Base-by-base conservation (phyloP, 1,139 yeast genomes). In the Suhomyces anneliseae region DNA sequence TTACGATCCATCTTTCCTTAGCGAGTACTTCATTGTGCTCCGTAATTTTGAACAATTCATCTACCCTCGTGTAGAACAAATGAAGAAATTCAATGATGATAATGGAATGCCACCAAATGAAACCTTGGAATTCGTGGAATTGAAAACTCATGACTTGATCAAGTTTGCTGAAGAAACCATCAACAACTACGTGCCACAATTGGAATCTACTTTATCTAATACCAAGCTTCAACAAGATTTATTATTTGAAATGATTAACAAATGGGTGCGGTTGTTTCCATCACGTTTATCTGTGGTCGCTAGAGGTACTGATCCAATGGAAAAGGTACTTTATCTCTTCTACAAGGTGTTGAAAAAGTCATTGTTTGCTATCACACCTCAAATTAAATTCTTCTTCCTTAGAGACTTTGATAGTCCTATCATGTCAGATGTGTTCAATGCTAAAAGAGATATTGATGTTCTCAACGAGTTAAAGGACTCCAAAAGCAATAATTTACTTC, bases 321-420 rank as follows among this genome's bases (percentile, higher is more conserved):
- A 69, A 42, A 65, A 65, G 44, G 52, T 72, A 10, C 48, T 74
- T 14, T 70, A 65, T 48, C 55, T 74, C 8, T 72, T 68, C 51
- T 70, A 60, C 59, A 68, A 68, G 48, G 62, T 65, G 10, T 62
- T 71, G 49, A 70, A 69, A 46, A 72, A 71, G 50, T 59, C 68
- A 0, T 54, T 73, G 14, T 72, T 60, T 53, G 73, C 76, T 0
- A 57, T 73, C 12, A 60, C 67, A 29, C 79, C 79, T 1, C 79
- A 74, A 48, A 67, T 72, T 8, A 72, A 70, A 49, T 74, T 66
- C 50, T 72, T 69, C 53, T 73, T 70, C 45, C 53, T 74, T 8
- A 55, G 78, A 34, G 78, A 74, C 56, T 74, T 74, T 51, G 78
- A 72, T 51, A 62, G 70, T 48, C 78, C 79, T 1, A 61, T 74